Percentiles rank a stretch among this genome's conserved stretches.
phyloP scores from a whole-genome alignment of 208 protist species.

The Crithidia expoeki region DNA sequence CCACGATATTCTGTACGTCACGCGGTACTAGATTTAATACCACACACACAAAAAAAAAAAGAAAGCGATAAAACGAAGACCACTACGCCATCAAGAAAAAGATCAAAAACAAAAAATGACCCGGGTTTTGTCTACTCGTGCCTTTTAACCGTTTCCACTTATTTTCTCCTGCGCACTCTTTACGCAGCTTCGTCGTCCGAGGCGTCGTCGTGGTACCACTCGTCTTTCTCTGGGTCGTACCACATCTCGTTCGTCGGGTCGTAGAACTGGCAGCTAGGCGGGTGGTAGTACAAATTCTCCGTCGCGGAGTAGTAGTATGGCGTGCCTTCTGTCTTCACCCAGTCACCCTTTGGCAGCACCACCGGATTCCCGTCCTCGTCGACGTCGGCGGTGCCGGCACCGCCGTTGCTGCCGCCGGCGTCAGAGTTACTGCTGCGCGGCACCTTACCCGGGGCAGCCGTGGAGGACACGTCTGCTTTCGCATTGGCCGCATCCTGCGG shows the following conservation, averaged over 20 bases:
- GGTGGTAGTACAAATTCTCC: constrained; percentile 91
- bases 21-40: neutral
- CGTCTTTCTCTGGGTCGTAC: constrained; percentile 88
- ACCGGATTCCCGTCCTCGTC: constrained; percentile 69
- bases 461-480: constrained; percentile 27
- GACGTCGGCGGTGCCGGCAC: constrained; percentile 15
- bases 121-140: too few species aligned
- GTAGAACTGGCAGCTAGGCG: constrained; percentile 90
- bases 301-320: constrained; percentile 86
- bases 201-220: constrained; percentile 84
- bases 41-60: constrained; percentile 15
- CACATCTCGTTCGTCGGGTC: constrained; percentile 91
- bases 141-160: too few species aligned
- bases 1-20: neutral
- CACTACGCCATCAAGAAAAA: too few species aligned
- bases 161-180: neutral
- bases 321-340: constrained; percentile 82
- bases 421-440: constrained; percentile 22
- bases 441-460: constrained; percentile 23
- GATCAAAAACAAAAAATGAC: too few species aligned
- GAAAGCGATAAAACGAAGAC: neutral
- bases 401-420: neutral
- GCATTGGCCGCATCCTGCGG: constrained; percentile 16
- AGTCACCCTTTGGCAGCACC: constrained; percentile 78
- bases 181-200: constrained; percentile 34